Base-by-base conservation (phyloP, 371 early-diverging fungal species). In the Massospora cicadina region DNA sequence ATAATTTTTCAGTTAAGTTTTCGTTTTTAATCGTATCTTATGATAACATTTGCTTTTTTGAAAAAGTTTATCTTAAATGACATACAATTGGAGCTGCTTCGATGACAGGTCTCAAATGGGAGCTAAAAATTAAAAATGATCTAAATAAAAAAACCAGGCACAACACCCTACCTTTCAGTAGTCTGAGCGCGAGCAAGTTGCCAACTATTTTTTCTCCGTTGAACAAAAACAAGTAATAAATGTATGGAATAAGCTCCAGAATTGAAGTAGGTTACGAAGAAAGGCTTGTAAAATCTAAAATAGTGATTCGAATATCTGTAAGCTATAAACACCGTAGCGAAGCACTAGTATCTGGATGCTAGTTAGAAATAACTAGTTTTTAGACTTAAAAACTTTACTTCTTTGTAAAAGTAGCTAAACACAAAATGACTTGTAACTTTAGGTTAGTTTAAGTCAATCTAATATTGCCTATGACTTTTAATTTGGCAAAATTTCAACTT, bases 271-370 rank as follows among this genome's bases (percentile, higher is more conserved):
- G 90, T 90, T 55, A 90, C 71, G 32, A 87, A 76, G 69, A 88
- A 88, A 0, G 90, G 89, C 59, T 81, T 83, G 74, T 85, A 81
- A 72, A 80, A 89, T n/a, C n/a, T n/a, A n/a, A n/a, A n/a, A n/a
- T n/a, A n/a, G n/a, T n/a, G n/a, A n/a, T n/a, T n/a, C n/a, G n/a
- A n/a, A n/a, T n/a, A n/a, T n/a, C n/a, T n/a, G n/a, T n/a, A n/a
- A n/a, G n/a, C n/a, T n/a, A n/a, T n/a, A n/a, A n/a, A n/a, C n/a
- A n/a, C n/a, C n/a, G n/a, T n/a, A n/a, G n/a, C n/a, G n/a, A n/a
- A n/a, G n/a, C n/a, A n/a, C n/a, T n/a, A n/a, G n/a, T n/a, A n/a
- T n/a, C n/a, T n/a, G n/a, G n/a, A n/a, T n/a, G n/a, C n/a, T n/a
- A n/a, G n/a, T n/a, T n/a, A n/a, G n/a, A n/a, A n/a, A n/a, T n/a